Base-by-base conservation (phyloP, 2,329 filamentous ascomycete species). In the Rutstroemia sp. region DNA sequence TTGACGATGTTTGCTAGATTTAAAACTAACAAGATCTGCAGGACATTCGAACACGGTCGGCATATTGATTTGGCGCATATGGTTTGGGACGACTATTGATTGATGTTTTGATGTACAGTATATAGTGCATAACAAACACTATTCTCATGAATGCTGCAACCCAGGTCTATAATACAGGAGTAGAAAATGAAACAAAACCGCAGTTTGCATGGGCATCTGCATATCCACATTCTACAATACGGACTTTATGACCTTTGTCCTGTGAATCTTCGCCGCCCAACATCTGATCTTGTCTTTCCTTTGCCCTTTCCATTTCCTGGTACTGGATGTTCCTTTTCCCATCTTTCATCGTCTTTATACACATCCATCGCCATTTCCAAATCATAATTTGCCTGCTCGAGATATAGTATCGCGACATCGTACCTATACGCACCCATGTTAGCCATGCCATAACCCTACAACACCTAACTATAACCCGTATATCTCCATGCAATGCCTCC, bases 381-480 rank as follows among this genome's bases (percentile, higher is more conserved):
- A 63, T 90, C 78, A 69, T 87, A 90, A 7, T 77, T 76, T 21
- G 77, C 74, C 69, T 89, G 85, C 65, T 90, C 80, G 45, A 94
- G 77, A 69, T 94, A 94, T 19, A 92, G 69, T 27, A 88, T 69
- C 1, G 89, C 89, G 51, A 90, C 76, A 67, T 90, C 86, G 63
- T 84, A 84, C 63, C 79, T 81, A 61, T 63, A 73, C 57, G 63
- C 70, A 56, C 58, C 16, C 21, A 52, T 23, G 30, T 75, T 71
- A 67, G 59, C 63, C 30, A 59, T 54, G 55, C 27, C 39, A 27
- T 51, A 16, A 12, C n/a, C 23, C n/a, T 27, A 19, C 8, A 30
- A 4, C 14, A 9, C 19, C n/a, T 34, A 16, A 44, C 27, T 3
- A 18, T 41, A 14, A 27, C 27, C 44, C 34, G 10, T 27, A 6